Percentiles rank a stretch among this genome's conserved stretches.
Evolutionary conservation across 352 stramenopile species (phyloP).

Genomic region (Phytophthora vignae): DNA sequence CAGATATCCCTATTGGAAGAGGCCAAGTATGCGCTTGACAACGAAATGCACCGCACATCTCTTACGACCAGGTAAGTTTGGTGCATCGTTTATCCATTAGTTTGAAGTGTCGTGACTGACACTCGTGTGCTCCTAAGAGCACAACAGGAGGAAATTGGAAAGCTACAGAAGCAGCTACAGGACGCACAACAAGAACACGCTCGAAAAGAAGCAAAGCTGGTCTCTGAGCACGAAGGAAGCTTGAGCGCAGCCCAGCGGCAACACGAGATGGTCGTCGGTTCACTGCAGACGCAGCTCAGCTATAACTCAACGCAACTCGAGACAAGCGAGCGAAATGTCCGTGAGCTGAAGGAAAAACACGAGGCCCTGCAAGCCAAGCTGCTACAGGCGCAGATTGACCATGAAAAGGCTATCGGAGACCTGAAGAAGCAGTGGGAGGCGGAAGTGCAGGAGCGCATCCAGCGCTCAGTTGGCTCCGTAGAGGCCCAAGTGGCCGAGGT

Average conservation of each 20-base stretch:
- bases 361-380: slow-evolving; percentile 58
- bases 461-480: slow-evolving; percentile 60
- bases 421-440: slow-evolving; percentile 63
- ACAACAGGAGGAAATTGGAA: slow-evolving; percentile 59
- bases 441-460: slow-evolving; percentile 61
- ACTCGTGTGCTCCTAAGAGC: slow-evolving; percentile 29
- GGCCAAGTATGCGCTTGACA: slow-evolving; percentile 67
- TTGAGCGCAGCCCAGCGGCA: slow-evolving; percentile 46
- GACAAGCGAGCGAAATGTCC: slow-evolving; percentile 34
- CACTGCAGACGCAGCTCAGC: slow-evolving; percentile 59
- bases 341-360: slow-evolving; percentile 49
- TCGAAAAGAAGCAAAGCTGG: slow-evolving; percentile 48
- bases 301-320: slow-evolving; percentile 49
- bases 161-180: slow-evolving; percentile 62
- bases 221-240: slow-evolving; percentile 47
- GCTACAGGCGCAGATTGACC: slow-evolving; percentile 57
- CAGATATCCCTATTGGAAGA: slow-evolving; percentile 68
- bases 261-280: slow-evolving; percentile 44
- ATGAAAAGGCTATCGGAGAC: slow-evolving; percentile 62
- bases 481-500: slow-evolving; percentile 74
- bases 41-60: slow-evolving; percentile 54
- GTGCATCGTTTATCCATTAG: not conserved
- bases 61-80: slow-evolving; percentile 48
- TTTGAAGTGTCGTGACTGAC: not conserved
- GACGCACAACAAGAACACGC: slow-evolving; percentile 55